phyloP scores from a whole-genome alignment of 805 yeast species.

The Barnettozyma californica region DNA sequence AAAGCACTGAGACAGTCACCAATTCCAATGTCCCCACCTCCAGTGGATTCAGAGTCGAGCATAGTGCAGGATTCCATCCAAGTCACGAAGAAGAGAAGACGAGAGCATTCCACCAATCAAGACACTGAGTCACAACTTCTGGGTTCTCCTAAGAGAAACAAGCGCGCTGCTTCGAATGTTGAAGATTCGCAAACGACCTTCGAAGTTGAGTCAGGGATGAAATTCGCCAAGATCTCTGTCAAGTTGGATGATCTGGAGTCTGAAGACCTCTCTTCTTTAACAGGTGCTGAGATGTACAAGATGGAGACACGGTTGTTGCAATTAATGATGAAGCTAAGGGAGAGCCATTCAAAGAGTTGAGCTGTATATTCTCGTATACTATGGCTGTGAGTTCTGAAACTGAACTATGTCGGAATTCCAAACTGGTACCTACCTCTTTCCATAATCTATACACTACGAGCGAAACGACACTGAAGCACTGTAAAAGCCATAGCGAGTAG shows the following conservation, averaged over 20 bases:
- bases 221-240: not conserved
- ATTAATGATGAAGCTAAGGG: slow-evolving; percentile 7
- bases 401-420: no score
- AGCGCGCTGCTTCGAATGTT: not conserved
- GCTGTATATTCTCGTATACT: no score
- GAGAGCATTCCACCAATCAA: not conserved
- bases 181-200: no score
- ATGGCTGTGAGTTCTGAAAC: no score
- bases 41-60: not conserved
- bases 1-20: slow-evolving; percentile 5
- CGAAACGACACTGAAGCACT: no score
- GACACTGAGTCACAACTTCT: not conserved
- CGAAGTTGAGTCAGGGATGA: not conserved
- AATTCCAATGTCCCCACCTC: slow-evolving; percentile 4
- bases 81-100: slow-evolving; percentile 1
- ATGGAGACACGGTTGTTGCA: slow-evolving; percentile 5
- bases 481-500: no score
- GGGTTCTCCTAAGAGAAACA: slow-evolving; percentile 5
- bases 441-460: no score
- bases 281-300: slow-evolving; percentile 1
- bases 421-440: no score
- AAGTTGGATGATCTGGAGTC: not conserved
- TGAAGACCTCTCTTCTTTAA: not conserved
- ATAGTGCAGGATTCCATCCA: slow-evolving; percentile 3
- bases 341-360: not conserved